Conservation (phyloP, 345 rosid genomes). For the Hevea brasiliensis region DNA sequence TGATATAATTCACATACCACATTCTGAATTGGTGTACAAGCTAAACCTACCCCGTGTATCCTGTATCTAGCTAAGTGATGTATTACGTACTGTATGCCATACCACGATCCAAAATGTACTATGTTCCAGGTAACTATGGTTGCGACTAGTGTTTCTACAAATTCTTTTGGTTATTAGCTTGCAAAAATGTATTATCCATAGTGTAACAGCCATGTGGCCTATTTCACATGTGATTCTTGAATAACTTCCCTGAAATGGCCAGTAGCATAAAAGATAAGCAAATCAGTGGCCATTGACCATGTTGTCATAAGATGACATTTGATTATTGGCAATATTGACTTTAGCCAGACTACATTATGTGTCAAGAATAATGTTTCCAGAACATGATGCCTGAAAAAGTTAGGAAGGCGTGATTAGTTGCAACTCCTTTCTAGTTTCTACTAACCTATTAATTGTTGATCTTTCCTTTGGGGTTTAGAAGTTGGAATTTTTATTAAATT, state of each 20-base stretch:
- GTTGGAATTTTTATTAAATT: too few species aligned
- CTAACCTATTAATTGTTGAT: neutral
- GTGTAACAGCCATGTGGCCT: neutral
- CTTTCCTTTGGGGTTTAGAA: neutral
- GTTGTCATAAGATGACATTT: neutral
- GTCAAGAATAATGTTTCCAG: neutral
- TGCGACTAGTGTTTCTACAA: neutral
- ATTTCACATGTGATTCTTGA: neutral
- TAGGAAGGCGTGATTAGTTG: too few species aligned
- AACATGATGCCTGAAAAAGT: too few species aligned
- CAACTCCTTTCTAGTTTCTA: neutral
- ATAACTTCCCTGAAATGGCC: neutral
- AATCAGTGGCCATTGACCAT: too few species aligned
- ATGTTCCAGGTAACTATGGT: too few species aligned
- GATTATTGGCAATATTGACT: neutral
- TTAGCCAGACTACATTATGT: neutral
- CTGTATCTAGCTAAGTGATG: too few species aligned
- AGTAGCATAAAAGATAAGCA: neutral
- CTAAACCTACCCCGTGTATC: too few species aligned
- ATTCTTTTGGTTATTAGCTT: neutral
- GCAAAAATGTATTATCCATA: neutral
- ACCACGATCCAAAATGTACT: too few species aligned
- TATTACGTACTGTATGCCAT: too few species aligned
- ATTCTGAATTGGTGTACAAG: too few species aligned
- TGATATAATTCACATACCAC: too few species aligned